These are phyloP conservation scores for Brasilioporus rufonigricans DNA, from an alignment of 768 basidiomycete genomes.

Conservation along the genomic window DNA sequence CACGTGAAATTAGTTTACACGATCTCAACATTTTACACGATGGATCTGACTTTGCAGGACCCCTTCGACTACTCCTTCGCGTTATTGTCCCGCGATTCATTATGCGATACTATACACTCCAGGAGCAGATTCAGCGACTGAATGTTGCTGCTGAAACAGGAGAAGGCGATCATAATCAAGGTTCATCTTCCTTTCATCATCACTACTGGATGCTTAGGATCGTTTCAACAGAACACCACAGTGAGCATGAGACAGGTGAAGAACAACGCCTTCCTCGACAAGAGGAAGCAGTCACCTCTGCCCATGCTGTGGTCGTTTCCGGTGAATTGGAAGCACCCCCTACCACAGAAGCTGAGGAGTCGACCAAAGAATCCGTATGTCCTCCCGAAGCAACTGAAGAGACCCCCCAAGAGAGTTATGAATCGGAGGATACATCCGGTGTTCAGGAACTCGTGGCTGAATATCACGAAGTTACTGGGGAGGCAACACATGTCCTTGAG, in stretches of 20 bases:
- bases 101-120: constrained; percentile 59
- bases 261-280: constrained; percentile 4
- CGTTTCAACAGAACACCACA: constrained; percentile 11
- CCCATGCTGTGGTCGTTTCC: not conserved
- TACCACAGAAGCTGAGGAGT: constrained; percentile 1
- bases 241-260: constrained; percentile 11
- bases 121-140: constrained; percentile 51
- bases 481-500: constrained; percentile 15
- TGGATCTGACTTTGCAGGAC: constrained; percentile 57
- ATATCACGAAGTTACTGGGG: constrained; percentile 17
- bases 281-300: not conserved
- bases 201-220: not conserved
- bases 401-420: constrained; percentile 8
- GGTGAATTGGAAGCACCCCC: constrained; percentile 1
- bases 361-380: not conserved
- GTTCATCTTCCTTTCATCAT: constrained; percentile 5
- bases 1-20: constrained; percentile 67
- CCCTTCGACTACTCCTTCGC: constrained; percentile 57
- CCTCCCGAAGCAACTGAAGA: constrained; percentile 3
- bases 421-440: not conserved
- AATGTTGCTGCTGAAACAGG: constrained; percentile 22
- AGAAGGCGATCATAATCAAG: constrained; percentile 21
- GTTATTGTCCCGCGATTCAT: constrained; percentile 58
- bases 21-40: constrained; percentile 72
- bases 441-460: constrained; percentile 13